Evolutionary conservation across 768 basidiomycete species (phyloP).

Genomic region (Tulasnella sp.): DNA sequence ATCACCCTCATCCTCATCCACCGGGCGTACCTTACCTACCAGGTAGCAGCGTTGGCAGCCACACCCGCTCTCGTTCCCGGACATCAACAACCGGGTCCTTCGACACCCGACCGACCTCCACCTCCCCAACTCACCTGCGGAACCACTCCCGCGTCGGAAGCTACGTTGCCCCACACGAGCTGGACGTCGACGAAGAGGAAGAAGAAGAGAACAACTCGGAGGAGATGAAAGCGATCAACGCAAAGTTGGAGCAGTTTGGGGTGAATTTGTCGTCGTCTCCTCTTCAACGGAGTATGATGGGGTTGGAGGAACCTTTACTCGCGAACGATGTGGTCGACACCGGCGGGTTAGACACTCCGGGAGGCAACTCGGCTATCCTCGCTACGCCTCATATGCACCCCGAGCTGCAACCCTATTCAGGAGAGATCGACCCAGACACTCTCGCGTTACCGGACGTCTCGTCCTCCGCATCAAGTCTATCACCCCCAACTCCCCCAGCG

Average conservation of each 20-base stretch:
- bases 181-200: background rate
- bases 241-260: background rate
- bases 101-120: background rate
- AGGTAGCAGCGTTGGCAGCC: background rate
- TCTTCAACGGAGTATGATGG: background rate
- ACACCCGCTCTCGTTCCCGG: background rate
- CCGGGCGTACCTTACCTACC: background rate
- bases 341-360: background rate
- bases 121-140: background rate
- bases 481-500: background rate
- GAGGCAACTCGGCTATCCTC: background rate
- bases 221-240: background rate
- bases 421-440: background rate
- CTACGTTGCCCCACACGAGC: background rate
- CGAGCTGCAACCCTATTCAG: background rate
- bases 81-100: background rate
- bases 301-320: background rate
- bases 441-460: background rate
- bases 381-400: background rate
- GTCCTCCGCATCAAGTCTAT: background rate
- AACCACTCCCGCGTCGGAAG: background rate
- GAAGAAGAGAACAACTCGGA: background rate
- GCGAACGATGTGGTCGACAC: background rate
- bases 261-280: background rate
- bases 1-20: background rate